Percentiles rank a stretch among this genome's conserved stretches.
phyloP scores from a whole-genome alignment of 1,284 basidiomycete genomes.

The Malassezia dermatis region DNA sequence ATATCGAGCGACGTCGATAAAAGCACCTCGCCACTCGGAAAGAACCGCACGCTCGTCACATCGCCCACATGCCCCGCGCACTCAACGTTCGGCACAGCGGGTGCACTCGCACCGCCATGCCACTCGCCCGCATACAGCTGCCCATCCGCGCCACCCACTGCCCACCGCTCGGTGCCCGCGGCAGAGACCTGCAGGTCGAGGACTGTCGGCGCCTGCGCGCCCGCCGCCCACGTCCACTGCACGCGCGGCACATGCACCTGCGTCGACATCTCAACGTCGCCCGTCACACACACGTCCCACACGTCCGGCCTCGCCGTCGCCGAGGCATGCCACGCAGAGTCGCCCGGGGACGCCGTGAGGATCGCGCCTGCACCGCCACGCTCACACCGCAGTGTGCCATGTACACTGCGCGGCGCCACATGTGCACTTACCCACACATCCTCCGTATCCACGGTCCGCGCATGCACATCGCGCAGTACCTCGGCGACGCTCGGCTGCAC shows the following conservation, averaged over 20 bases:
- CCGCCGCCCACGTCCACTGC: not conserved
- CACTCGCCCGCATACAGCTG: constrained; percentile 4
- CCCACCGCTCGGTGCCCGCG: constrained; percentile 2
- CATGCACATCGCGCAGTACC: constrained; percentile 6
- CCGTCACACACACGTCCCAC: not conserved
- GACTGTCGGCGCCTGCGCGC: not conserved
- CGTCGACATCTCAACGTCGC: not conserved
- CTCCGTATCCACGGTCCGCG: not conserved
- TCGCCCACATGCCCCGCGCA: constrained; percentile 32
- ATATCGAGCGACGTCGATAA: constrained; percentile 61
- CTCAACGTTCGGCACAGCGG: not conserved
- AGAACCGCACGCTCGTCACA: constrained; percentile 29
- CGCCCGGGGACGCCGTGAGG: not conserved
- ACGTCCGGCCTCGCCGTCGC: not conserved
- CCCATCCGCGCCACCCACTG: constrained; percentile 5
- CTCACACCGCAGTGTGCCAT: not conserved
- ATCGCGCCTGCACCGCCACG: not conserved
- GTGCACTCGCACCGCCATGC: not conserved
- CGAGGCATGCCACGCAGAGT: not conserved
- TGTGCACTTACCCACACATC: constrained; percentile 9
- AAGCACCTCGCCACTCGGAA: constrained; percentile 47
- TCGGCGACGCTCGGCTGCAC: constrained; percentile 5
- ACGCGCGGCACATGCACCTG: not conserved
- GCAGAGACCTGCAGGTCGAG: not conserved
- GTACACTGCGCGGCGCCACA: not conserved